Conservation (phyloP, 2,329 filamentous ascomycete species). For the Talaromyces verruculosus region DNA sequence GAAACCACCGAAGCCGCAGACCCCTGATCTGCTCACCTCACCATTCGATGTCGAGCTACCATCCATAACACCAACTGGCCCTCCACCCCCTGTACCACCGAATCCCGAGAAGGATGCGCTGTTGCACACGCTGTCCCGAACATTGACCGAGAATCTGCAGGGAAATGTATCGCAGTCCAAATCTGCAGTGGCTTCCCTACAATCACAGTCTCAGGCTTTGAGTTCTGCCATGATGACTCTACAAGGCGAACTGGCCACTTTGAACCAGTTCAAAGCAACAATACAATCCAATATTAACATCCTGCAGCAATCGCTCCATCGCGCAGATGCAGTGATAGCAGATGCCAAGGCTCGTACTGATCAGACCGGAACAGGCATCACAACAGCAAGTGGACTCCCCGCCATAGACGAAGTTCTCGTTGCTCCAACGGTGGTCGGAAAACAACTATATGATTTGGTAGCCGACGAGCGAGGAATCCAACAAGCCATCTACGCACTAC, state of each 20-base stretch:
- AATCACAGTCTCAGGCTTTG: constrained; percentile 77
- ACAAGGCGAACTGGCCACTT: constrained; percentile 69
- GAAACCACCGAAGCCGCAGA: constrained; percentile 30
- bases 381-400: constrained; percentile 53
- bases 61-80: constrained; percentile 42
- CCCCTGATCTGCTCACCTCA: constrained; percentile 61
- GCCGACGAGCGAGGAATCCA: constrained; percentile 85
- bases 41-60: constrained; percentile 61
- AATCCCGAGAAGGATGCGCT: constrained; percentile 95
- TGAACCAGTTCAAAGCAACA: constrained; percentile 69
- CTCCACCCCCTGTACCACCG: constrained; percentile 83
- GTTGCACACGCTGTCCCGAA: constrained; percentile 70
- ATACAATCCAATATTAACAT: constrained; percentile 76
- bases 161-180: constrained; percentile 70
- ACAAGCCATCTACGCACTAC: constrained; percentile 73
- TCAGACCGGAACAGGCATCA: constrained; percentile 21
- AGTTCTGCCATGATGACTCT: constrained; percentile 66
- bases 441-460: constrained; percentile 85
- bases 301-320: constrained; percentile 71
- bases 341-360: constrained; percentile 61
- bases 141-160: constrained; percentile 67
- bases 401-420: constrained; percentile 87
- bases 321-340: constrained; percentile 75
- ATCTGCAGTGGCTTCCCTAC: constrained; percentile 70
- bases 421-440: constrained; percentile 88